Base-by-base conservation (phyloP, 345 rosid species). In the Excoecaria agallocha region DNA sequence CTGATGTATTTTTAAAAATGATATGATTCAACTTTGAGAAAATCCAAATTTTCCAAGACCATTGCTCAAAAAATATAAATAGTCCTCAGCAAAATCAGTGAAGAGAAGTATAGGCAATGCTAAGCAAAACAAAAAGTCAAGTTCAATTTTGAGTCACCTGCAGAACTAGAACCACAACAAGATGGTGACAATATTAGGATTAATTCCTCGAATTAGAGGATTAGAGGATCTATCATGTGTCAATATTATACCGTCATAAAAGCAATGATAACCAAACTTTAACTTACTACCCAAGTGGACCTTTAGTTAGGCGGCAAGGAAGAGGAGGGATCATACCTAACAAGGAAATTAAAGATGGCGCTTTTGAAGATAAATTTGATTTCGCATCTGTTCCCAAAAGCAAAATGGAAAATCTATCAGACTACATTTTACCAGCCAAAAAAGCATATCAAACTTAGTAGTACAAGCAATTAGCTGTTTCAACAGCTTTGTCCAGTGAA, bases 321-420 rank as follows among this genome's bases (percentile, higher is more conserved):
- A 51, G 11, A 35, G 22, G 54, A 54, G 8, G 15, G 60, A 22
- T 66, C 80, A 17, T 91, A 94, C 97, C 97, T 86, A 92, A 82
- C 84, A 94, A 89, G 74, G 98, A 86, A 69, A 91, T 82, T 71
- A 94, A 78, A 35, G 98, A 91, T 1, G 98, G 97, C 37, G 89
- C 81, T 75, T 86, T 87, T 58, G 93, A 84, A 79, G 87, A 84
- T 77, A 84, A 93, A 45, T 88, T 85, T 67, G 88, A 39, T 83
- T 79, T 87, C 82, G 82, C 71, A 82, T 86, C 88, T 22, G 86
- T 46, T 76, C 91, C 97, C 87, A 87, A 60, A 79, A 81, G 76
- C 51, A 70, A 59, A 66, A 58, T 62, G 49, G 69, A 79, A 52
- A 59, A 70, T 72, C 30, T 39, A 56, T 55, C 59, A 77, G 48